Evolutionary conservation across 169 alveolate species (phyloP).

Genomic region (Sarcocystis neurona): DNA sequence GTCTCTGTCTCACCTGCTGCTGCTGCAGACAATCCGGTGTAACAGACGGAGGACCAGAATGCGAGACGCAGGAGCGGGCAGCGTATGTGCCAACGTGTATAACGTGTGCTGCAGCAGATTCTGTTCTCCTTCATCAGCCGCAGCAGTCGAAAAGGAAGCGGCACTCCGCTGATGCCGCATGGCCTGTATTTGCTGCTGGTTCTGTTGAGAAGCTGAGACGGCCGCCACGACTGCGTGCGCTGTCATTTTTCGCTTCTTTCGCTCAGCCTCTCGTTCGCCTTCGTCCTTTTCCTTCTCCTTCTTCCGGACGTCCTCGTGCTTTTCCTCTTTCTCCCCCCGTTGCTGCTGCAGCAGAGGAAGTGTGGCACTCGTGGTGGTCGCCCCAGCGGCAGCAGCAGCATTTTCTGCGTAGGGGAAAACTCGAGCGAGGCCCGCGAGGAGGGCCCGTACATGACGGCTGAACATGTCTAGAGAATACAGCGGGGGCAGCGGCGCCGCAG

Average conservation of each 20-base stretch:
- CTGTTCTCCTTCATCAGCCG: not conserved
- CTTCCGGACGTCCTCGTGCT: too few species aligned
- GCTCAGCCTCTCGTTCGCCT: too few species aligned
- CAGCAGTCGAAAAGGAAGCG: too few species aligned
- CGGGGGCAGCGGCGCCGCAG: not conserved
- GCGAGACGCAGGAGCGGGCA: not conserved
- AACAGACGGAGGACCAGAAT: conserved; percentile 7
- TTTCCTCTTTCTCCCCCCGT: too few species aligned
- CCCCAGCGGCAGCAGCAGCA: too few species aligned
- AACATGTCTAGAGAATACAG: not conserved
- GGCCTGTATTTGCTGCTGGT: not conserved
- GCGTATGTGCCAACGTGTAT: not conserved
- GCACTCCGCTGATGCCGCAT: not conserved
- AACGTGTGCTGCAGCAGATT: not conserved
- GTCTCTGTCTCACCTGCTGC: too few species aligned
- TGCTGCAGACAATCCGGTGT: not conserved
- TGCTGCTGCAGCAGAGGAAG: too few species aligned
- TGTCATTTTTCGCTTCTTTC: too few species aligned
- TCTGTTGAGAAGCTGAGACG: not conserved
- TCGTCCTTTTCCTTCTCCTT: too few species aligned
- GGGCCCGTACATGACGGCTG: not conserved
- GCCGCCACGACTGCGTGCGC: not conserved
- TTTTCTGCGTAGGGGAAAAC: not conserved
- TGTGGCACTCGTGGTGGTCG: too few species aligned
- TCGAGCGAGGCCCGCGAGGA: not conserved